Evolutionary conservation across 352 stramenopile species (phyloP).

Genomic region (Pythium dissimile): DNA sequence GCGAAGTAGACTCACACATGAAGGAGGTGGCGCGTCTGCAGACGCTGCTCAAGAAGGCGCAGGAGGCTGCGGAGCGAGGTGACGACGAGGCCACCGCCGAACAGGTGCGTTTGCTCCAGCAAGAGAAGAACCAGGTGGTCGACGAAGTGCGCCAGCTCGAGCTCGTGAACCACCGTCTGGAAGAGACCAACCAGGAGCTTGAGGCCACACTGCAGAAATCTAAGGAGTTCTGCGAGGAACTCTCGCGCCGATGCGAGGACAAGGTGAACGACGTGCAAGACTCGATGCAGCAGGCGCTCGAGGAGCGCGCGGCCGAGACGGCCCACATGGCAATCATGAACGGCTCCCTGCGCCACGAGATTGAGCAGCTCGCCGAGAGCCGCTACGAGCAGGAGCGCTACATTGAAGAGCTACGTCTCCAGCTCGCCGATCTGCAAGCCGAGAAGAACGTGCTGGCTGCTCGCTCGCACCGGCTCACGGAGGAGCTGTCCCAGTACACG

Average conservation of each 20-base stretch:
- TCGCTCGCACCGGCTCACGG: conserved; percentile 68
- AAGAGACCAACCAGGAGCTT: conserved; percentile 50
- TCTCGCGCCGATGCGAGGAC: conserved; percentile 61
- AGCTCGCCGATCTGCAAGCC: conserved; percentile 73
- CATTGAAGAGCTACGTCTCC: conserved; percentile 63
- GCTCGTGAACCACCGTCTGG: conserved; percentile 35
- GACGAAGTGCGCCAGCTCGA: conserved; percentile 46
- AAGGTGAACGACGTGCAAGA: conserved; percentile 57
- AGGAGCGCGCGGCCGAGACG: conserved; percentile 64
- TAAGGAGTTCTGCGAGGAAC: conserved; percentile 57
- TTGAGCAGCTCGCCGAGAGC: conserved; percentile 55
- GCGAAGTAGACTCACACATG: conserved; percentile 28
- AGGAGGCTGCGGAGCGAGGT: conserved; percentile 37
- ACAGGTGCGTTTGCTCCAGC: conserved; percentile 34
- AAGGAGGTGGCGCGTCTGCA: conserved; percentile 30
- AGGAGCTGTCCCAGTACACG: conserved; percentile 83
- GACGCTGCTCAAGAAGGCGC: conserved; percentile 31
- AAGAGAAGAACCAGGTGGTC: conserved; percentile 41
- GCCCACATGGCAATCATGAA: conserved; percentile 59
- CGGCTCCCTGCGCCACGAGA: conserved; percentile 51
- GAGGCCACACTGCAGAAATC: conserved; percentile 56
- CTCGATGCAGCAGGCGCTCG: conserved; percentile 54
- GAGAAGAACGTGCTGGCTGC: conserved; percentile 85
- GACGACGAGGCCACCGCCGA: conserved; percentile 30
- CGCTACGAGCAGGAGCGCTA: conserved; percentile 63